A percentile compares a stretch with the other conserved stretches of the same genome.
Evolutionary conservation across 139 green algal genomes (phyloP).

Genomic region (Chlorella sp.): DNA sequence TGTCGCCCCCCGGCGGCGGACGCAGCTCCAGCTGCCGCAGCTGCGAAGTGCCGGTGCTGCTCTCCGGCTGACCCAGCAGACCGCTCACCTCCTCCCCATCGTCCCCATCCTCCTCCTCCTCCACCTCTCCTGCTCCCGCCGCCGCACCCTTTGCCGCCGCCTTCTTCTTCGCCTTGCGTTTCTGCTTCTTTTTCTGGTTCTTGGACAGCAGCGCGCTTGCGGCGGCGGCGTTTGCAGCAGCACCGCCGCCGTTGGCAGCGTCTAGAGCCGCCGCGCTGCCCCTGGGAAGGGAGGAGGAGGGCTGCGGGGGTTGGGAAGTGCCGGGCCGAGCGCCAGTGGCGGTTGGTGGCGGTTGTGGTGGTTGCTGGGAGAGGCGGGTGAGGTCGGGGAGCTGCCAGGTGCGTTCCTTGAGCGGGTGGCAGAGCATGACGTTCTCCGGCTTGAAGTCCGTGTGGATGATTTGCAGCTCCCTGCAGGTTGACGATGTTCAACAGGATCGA

Average conservation of each 20-base stretch:
- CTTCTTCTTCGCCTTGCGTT: constrained; percentile 23
- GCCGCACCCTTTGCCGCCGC: background rate
- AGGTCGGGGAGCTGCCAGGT: constrained; percentile 32
- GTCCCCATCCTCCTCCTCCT: background rate
- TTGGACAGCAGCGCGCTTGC: constrained; percentile 13
- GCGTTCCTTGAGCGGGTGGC: constrained; percentile 43
- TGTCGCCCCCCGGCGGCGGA: too few species aligned
- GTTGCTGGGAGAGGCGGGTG: background rate
- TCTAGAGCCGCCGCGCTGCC: background rate
- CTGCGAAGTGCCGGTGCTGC: too few species aligned
- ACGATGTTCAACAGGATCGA: too few species aligned
- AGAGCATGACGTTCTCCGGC: constrained; percentile 95
- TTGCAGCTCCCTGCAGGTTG: constrained; percentile 38
- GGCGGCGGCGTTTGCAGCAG: constrained; percentile 8
- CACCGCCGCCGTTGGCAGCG: constrained; percentile 7
- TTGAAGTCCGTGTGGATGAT: constrained; percentile 99
- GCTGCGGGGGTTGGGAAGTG: background rate
- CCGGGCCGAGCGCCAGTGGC: too few species aligned
- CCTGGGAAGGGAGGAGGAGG: background rate
- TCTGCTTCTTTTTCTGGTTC: constrained; percentile 22
- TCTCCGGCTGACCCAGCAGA: too few species aligned
- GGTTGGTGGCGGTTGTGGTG: background rate
- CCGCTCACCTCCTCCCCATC: background rate
- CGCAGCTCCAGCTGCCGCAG: too few species aligned
- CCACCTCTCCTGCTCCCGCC: background rate